Base-by-base conservation (phyloP, 2,329 filamentous ascomycete genomes). In the Penicillium sp. region DNA sequence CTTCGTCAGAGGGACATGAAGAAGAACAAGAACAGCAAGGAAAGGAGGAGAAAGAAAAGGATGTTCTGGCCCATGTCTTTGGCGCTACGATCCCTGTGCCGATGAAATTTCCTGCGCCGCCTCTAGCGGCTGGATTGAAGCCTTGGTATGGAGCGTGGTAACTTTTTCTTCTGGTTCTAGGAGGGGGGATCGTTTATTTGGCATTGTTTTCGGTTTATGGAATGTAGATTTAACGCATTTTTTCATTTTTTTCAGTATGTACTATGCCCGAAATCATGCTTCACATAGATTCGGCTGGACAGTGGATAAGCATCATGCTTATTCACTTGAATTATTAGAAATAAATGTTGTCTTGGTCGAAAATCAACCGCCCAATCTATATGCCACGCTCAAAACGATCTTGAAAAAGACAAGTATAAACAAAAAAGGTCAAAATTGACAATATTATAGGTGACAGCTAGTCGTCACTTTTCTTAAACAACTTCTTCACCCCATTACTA, bases 51-150 rank as follows among this genome's bases (percentile, higher is more conserved):
- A 51, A 59, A 67, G 69, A 73, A 5, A 73, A 46, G 54, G 30
- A 38, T 33, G 57, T 68, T 35, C 30, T 35, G 12, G 52, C 63
- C 1, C 52, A 55, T n/a, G 62, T 70, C 16, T 79, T 78, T 58
- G 59, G 61, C n/a, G 59, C 62, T n/a, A 69, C 55, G 1, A 64
- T 80, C 11, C 77, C 77, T 1, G 70, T 80, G 16, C 77, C 77
- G 3, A 77, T 79, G 71, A 64, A 64, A 28, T 55, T 76, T 26
- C 76, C 77, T 18, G 69, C 62, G 18, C 52, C 52, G 3, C 47
- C 52, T 21, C 71, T 66, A 53, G 52, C 35, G 30, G 26, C 46
- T 3, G 49, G 30, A 11, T 48, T 60, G 30, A 56, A 52, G 43
- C 56, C 59, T 47, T 62, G 62, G 58, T 66, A 64, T 61, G 57